Evolutionary conservation across 371 early-diverging fungal genomes (phyloP).

Genomic region (Coemansia sp.): DNA sequence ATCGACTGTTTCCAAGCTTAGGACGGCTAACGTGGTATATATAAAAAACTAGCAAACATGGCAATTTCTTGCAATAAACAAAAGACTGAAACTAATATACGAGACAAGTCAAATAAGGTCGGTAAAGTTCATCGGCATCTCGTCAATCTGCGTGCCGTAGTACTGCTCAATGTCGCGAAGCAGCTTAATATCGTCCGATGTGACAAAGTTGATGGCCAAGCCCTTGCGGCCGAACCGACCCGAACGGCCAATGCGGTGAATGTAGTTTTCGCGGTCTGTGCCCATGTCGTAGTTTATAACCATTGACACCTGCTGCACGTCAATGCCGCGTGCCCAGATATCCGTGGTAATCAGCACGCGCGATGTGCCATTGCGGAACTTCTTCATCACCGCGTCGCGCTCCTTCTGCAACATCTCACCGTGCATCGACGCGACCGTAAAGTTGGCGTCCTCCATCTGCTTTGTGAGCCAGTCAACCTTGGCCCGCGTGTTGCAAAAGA

Average conservation of each 20-base stretch:
- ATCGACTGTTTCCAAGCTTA: no score
- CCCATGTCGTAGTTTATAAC: constrained; percentile 99
- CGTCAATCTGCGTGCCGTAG: constrained; percentile 97
- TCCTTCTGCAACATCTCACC: constrained; percentile 96
- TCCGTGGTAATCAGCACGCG: constrained; percentile 99
- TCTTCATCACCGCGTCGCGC: constrained; percentile 96
- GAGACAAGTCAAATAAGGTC: constrained; percentile 58
- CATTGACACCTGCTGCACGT: constrained; percentile 99
- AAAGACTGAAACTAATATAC: no score
- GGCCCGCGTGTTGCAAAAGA: constrained; percentile 94
- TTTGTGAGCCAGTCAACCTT: constrained; percentile 94
- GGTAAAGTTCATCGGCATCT: constrained; percentile 92
- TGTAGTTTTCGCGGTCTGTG: constrained; percentile 94
- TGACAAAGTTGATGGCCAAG: constrained; percentile 99
- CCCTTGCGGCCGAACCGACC: constrained; percentile 99
- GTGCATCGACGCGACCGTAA: constrained; percentile 96
- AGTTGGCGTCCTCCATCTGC: constrained; percentile 78
- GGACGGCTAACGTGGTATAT: no score
- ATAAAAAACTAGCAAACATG: no score
- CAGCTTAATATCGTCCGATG: constrained; percentile 88
- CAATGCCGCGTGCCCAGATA: constrained; percentile 98
- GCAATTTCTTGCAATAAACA: no score
- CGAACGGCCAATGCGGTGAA: constrained; percentile 98
- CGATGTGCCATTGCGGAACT: constrained; percentile 92
- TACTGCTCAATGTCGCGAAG: constrained; percentile 95